Evolutionary conservation across 495 filamentous ascomycete genomes (phyloP), one percentile per base, ranked within the genome.

Genomic region (Penicillium coffeae): DNA sequence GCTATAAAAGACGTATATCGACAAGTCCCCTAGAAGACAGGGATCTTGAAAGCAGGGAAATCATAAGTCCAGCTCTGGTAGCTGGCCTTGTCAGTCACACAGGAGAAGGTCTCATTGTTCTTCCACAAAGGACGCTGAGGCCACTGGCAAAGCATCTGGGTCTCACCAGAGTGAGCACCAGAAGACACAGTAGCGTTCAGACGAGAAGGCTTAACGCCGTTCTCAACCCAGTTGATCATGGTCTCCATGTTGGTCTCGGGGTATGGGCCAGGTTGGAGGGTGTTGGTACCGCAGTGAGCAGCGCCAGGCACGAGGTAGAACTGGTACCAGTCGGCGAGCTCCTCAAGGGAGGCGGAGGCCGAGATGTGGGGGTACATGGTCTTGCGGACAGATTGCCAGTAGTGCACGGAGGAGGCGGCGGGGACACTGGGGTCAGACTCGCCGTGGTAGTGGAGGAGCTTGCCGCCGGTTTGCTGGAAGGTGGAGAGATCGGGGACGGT

Each of bases 161-260:
- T 68, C 55, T 71, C 59, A 2, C 74, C 76, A 20, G 49, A 44
- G 18, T 70, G 50, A 1, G 49, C 38, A 3, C 69, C 72, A 6
- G 54, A 56, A 21, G 50, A 54, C 3, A 73, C 64, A 15, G 69
- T 73, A 7, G 64, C 61, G 50, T 75, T 72, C 14, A 77, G 54
- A 20, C 60, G 63, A 3, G 46, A 52, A 2, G 76, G 76, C 40
- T 65, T 59, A 1, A 70, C 55, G 12, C 71, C 74, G 9, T 76
- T 68, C 57, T 79, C 78, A 6, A 77, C 77, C 77, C 77, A 80
- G 39, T 75, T 58, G 45, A 81, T 79, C 44, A 79, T 62, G 25
- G 50, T 66, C 38, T 54, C 50, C 57, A 68, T 65, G 62, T 45
- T 80, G 52, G 38, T 55, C 45, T 74, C 58, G 1, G 76, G 76